Evolutionary conservation across 2,329 filamentous ascomycete genomes (phyloP).

Genomic region (Ustilaginoidea virens): DNA sequence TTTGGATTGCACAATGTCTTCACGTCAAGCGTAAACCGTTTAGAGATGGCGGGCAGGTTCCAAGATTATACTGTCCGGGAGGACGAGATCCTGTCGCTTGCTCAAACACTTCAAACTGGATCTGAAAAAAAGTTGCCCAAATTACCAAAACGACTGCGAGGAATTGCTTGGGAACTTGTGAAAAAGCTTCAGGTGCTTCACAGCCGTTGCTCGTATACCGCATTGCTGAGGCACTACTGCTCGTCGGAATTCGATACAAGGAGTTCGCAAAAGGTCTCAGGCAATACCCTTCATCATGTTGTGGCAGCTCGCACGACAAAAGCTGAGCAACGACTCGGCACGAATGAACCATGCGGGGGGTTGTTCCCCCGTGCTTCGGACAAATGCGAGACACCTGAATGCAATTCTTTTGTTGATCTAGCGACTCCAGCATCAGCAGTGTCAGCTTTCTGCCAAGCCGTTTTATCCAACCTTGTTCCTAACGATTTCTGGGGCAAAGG

Average conservation of each 20-base stretch:
- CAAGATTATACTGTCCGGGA: slow-evolving; percentile 81
- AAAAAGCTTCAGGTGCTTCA: slow-evolving; percentile 56
- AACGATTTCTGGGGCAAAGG: slow-evolving; percentile 56
- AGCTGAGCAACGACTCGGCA: too few species aligned
- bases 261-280: neutral
- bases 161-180: slow-evolving; percentile 42
- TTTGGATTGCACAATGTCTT: slow-evolving; percentile 92
- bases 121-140: slow-evolving; percentile 13
- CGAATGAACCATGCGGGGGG: too few species aligned
- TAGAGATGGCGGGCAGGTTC: slow-evolving; percentile 55
- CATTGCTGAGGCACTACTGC: slow-evolving; percentile 70
- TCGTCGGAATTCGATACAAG: slow-evolving; percentile 26
- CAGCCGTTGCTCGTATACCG: slow-evolving; percentile 60
- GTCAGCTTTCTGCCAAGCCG: slow-evolving; percentile 75
- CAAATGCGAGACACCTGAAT: neutral
- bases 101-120: slow-evolving; percentile 5
- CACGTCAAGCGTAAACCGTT: slow-evolving; percentile 47
- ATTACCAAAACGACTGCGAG: slow-evolving; percentile 54
- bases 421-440: slow-evolving; percentile 55
- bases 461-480: slow-evolving; percentile 58
- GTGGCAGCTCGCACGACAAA: neutral
- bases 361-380: too few species aligned
- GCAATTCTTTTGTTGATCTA: slow-evolving; percentile 41
- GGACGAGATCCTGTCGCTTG: slow-evolving; percentile 47
- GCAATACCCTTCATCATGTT: too few species aligned